Evolutionary conservation across 2,329 filamentous ascomycete species (phyloP), one percentile per base, ranked within the genome.

Genomic region (Colletotrichum chrysophilum): DNA sequence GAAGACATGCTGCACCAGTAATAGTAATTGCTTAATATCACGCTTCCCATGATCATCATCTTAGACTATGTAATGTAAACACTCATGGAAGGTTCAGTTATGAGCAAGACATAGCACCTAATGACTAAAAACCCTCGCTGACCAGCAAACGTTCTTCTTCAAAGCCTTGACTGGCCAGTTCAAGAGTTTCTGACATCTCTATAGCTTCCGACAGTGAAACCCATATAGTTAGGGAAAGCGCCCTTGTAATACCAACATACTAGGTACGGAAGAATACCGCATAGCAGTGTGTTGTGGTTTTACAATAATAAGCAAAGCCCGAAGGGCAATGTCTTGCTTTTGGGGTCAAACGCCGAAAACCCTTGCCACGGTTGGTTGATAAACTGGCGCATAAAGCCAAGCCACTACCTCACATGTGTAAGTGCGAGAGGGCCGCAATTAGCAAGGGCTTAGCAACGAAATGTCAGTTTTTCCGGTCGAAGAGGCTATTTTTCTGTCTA

Each of bases 371-470:
- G 5, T 21, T 21, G 43, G n/a, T 52, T 21, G 43, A 52, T 2
- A 48, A 7, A 4, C 43, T 2, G 7, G n/a, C n/a, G 43, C n/a
- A 52, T 52, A 13, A 21, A 52, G 43, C n/a, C n/a, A 1, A 52
- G n/a, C 43, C 43, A 52, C n/a, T 21, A 21, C n/a, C n/a, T 1
- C 7, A 21, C 5, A 21, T 48, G 4, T 48, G 9, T 12, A 48
- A 4, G 43, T 21, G 2, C 3, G n/a, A 21, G 1, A 21, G 38
- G 16, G 18, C 38, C 0, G 38, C 2, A 4, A 2, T 52, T 21
- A 3, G 0, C 43, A 52, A 2, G 43, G 43, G 10, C n/a, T 6
- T 3, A 13, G 10, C 10, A 6, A 21, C 10, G 7, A 13, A 3
- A 52, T 21, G n/a, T 7, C 43, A 21, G 43, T 6, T n/a, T 48